These are phyloP conservation scores for Mycocentrospora acerina DNA, from an alignment of 2,329 filamentous ascomycete genomes.

Conservation along the genomic window DNA sequence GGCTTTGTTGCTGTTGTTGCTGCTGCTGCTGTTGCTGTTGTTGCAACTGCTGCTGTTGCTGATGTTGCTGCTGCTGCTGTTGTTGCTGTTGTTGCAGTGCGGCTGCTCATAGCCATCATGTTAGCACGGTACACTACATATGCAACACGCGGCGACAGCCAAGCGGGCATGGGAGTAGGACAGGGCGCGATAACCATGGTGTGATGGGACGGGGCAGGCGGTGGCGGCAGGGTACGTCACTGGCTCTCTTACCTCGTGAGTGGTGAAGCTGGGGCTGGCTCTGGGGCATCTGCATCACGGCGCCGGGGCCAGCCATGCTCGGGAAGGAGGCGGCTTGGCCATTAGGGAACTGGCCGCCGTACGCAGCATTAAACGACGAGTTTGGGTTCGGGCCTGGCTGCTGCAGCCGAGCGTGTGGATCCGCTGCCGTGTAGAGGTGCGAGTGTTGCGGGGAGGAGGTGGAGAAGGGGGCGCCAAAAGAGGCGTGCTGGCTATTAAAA, in stretches of 20 bases:
- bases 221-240: constrained; percentile 15
- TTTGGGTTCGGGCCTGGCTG: constrained; percentile 26
- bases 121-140: constrained; percentile 13
- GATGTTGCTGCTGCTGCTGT: constrained; percentile 44
- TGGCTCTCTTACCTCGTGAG: constrained; percentile 40
- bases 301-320: constrained; percentile 39
- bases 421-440: constrained; percentile 31
- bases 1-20: constrained; percentile 40
- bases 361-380: constrained; percentile 20
- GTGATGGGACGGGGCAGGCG: constrained; percentile 12
- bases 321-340: constrained; percentile 34
- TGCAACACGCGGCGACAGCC: constrained; percentile 8
- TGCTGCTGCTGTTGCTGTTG: constrained; percentile 40
- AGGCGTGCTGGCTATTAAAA: constrained; percentile 40
- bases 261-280: constrained; percentile 38
- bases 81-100: constrained; percentile 39
- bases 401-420: constrained; percentile 39
- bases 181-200: constrained; percentile 11
- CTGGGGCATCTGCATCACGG: constrained; percentile 35
- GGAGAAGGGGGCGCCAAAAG: constrained; percentile 37
- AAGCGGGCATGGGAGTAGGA: constrained; percentile 16
- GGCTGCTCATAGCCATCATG: constrained; percentile 18
- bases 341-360: constrained; percentile 34
- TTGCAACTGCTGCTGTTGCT: constrained; percentile 35
- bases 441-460: constrained; percentile 37